A percentile compares a stretch with the other conserved stretches of the same genome.
phyloP scores from a whole-genome alignment of 2,329 filamentous ascomycete genomes.

The Aspergillus transmontanensis region DNA sequence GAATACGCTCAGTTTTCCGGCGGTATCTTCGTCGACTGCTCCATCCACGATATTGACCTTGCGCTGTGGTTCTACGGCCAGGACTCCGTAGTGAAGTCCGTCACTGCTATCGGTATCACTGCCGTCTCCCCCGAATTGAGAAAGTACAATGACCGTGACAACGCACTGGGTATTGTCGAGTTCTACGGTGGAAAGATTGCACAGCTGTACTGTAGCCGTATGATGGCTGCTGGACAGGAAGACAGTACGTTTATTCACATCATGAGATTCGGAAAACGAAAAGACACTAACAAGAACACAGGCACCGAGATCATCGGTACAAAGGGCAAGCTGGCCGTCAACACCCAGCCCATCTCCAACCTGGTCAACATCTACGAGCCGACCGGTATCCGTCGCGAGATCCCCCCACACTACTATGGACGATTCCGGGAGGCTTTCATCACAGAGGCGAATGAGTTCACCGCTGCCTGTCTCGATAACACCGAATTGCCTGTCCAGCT shows the following conservation, averaged over 20 bases:
- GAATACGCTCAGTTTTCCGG: slow-evolving; percentile 65
- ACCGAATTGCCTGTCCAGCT: slow-evolving; percentile 60
- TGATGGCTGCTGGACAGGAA: slow-evolving; percentile 69
- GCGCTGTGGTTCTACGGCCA: slow-evolving; percentile 64
- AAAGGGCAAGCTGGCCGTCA: slow-evolving; percentile 64
- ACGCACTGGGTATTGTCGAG: slow-evolving; percentile 66
- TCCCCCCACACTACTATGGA: slow-evolving; percentile 64
- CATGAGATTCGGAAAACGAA: not conserved
- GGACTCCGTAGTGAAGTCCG: slow-evolving; percentile 56
- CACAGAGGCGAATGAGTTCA: slow-evolving; percentile 65
- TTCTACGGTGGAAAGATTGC: slow-evolving; percentile 66
- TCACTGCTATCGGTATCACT: slow-evolving; percentile 58
- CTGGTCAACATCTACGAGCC: slow-evolving; percentile 59
- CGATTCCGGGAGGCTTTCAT: slow-evolving; percentile 65
- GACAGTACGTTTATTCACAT: slow-evolving; percentile 42
- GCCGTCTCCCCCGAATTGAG: slow-evolving; percentile 60
- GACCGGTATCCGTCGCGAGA: slow-evolving; percentile 59
- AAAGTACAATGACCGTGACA: slow-evolving; percentile 62
- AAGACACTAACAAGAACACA: not conserved
- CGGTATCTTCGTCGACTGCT: slow-evolving; percentile 70
- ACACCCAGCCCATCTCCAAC: slow-evolving; percentile 58
- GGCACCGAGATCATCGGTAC: slow-evolving; percentile 68
- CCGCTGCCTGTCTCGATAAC: slow-evolving; percentile 59
- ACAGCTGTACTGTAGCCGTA: slow-evolving; percentile 63
- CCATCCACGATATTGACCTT: slow-evolving; percentile 69